A percentile compares a stretch with the other conserved stretches of the same genome.
Conservation (phyloP, 768 basidiomycete genomes). For the Amanita thiersii region DNA sequence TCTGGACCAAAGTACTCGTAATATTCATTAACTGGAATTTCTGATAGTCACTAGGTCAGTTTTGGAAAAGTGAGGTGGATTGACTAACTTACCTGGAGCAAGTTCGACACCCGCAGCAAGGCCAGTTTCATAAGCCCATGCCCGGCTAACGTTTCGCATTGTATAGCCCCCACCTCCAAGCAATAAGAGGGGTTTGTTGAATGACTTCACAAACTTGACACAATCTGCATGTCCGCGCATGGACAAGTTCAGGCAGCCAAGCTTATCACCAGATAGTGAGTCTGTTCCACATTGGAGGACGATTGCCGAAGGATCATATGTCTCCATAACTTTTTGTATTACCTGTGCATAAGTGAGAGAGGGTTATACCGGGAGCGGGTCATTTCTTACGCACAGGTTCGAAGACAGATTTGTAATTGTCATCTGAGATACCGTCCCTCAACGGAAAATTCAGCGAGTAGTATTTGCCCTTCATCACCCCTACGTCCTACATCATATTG, state of each 20-base stretch:
- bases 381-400: conserved; percentile 62
- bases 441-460: conserved; percentile 94
- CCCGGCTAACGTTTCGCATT: conserved; percentile 93
- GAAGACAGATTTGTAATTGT: conserved; percentile 91
- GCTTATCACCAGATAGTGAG: conserved; percentile 91
- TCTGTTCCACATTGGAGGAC: conserved; percentile 98
- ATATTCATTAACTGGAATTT: conserved; percentile 97
- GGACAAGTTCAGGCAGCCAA: conserved; percentile 92
- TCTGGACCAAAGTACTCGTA: conserved; percentile 99
- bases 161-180: conserved; percentile 98
- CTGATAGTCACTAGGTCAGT: conserved; percentile 26
- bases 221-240: conserved; percentile 98
- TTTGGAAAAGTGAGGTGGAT: neutral
- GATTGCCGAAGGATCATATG: conserved; percentile 89
- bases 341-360: conserved; percentile 41
- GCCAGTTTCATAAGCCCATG: conserved; percentile 98
- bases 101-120: conserved; percentile 96
- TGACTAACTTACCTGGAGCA: conserved; percentile 49
- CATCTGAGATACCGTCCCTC: conserved; percentile 91
- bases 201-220: conserved; percentile 94
- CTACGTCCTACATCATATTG: conserved; percentile 59
- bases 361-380: neutral
- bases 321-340: conserved; percentile 88
- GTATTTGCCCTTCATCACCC: conserved; percentile 89
- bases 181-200: conserved; percentile 87